phyloP scores from a whole-genome alignment of 495 filamentous ascomycete species.

The Aspergillus nidulans region DNA sequence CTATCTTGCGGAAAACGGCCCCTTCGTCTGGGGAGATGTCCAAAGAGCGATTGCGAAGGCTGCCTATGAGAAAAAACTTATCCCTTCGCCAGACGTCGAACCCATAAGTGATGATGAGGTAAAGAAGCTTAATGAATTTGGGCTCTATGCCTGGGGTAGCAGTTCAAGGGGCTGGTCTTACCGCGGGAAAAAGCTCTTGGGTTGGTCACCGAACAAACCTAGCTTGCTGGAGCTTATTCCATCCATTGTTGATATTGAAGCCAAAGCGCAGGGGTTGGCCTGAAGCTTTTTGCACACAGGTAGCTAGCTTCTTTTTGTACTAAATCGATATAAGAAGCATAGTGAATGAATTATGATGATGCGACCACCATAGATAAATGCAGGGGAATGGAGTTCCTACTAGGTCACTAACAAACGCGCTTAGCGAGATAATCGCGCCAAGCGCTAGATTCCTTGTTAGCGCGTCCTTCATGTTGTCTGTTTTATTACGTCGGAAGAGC shows the following conservation, averaged over 20 bases:
- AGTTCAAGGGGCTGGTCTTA: constrained; percentile 59
- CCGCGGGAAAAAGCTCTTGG: constrained; percentile 61
- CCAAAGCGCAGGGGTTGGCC: constrained; percentile 56
- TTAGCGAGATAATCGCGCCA: not conserved
- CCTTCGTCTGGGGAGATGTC: constrained; percentile 68
- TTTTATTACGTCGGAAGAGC: constrained; percentile 5
- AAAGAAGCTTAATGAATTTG: constrained; percentile 26
- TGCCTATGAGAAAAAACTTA: constrained; percentile 59
- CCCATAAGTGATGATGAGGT: constrained; percentile 29
- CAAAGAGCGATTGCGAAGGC: constrained; percentile 54
- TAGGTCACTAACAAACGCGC: not conserved
- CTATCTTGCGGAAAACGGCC: constrained; percentile 68
- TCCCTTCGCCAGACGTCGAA: constrained; percentile 52
- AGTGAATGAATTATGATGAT: not conserved
- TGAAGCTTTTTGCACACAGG: constrained; percentile 23
- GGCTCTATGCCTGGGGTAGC: constrained; percentile 52
- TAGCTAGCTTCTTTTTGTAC: not conserved
- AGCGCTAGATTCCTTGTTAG: not conserved
- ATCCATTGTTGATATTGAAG: constrained; percentile 48
- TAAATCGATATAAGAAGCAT: constrained; percentile 16
- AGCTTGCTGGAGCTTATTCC: constrained; percentile 54
- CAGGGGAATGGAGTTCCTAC: too few relatives aligned
- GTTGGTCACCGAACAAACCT: constrained; percentile 55
- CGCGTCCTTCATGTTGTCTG: not conserved
- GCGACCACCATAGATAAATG: too few relatives aligned